Evolutionary conservation across 805 yeast genomes (phyloP), one percentile per base, ranked within the genome.

Genomic region (Ogataea saltuana): DNA sequence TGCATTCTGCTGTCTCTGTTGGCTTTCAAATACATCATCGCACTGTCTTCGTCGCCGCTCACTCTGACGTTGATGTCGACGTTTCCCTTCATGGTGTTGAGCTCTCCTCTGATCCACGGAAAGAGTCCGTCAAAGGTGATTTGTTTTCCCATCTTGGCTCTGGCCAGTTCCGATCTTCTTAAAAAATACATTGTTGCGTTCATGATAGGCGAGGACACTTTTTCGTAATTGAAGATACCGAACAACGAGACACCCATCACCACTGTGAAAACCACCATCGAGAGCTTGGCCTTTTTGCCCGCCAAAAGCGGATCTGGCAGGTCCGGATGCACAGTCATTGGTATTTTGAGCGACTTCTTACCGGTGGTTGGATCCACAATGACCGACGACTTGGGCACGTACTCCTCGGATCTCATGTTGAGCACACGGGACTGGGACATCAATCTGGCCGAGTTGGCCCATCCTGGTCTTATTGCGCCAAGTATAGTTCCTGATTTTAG

Each of bases 211-310:
- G 96, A 87, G 33, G 85, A 81, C 15, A 89, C 81, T 62, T 89
- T 90, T 63, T 93, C 99, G 66, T 91, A 90, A 70, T 93, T 90
- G 76, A 91, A 83, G 56, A 91, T 86, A 22, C 86, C 75, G 22
- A 75, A 69, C 37, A 84, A 65, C 1, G 83, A 67, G 4, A 72
- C 65, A 18, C 75, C 74, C 76, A 84, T 80, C 39, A 75, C 65
- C 11, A 69, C 62, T 34, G 75, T 64, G 58, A 85, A 85, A 2
- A 67, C 64, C 5, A 72, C 63, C 60, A 89, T 83, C 44, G 80
- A 78, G 17, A 69, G 55, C 42, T 81, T 67, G 48, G 76, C 75
- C 50, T 70, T 73, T 42, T 72, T 72, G 49, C 71, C 68, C 43
- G 75, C 80, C n/a, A 70, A 70, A 40, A 76, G 70, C 11, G 90